Evolutionary conservation across 495 filamentous ascomycete species (phyloP).

Genomic region (Annulohypoxylon stygium): DNA sequence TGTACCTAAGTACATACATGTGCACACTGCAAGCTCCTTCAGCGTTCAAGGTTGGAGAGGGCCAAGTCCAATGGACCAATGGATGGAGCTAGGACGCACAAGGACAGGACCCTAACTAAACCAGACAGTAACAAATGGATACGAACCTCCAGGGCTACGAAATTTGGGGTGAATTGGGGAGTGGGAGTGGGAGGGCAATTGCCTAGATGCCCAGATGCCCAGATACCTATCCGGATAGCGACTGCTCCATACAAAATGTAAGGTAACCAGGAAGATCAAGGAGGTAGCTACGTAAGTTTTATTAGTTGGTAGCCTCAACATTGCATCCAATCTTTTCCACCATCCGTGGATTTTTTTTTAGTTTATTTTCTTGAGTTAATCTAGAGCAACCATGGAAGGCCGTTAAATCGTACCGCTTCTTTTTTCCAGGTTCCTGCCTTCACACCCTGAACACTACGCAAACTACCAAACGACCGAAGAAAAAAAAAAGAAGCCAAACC

Average conservation of each 20-base stretch:
- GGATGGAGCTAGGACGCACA: constrained; percentile 24
- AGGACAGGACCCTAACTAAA: neutral
- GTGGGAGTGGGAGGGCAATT: constrained; percentile 25
- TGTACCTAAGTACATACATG: constrained; percentile 14
- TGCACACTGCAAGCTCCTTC: neutral
- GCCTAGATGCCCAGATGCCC: neutral
- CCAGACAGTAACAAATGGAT: constrained; percentile 1
- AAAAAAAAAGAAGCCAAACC: neutral
- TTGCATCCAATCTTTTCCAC: constrained; percentile 1
- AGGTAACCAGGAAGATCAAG: constrained; percentile 19
- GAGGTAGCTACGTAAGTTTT: constrained; percentile 27
- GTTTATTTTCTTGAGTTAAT: constrained; percentile 8
- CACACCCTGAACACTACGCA: neutral
- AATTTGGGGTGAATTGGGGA: neutral
- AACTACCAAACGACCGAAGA: constrained; percentile 5
- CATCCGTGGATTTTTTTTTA: neutral
- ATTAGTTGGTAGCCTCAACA: constrained; percentile 23
- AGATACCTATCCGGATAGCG: constrained; percentile 36
- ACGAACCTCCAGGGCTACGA: constrained; percentile 23
- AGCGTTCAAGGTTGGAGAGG: neutral
- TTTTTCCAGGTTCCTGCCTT: constrained; percentile 1
- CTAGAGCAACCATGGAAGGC: constrained; percentile 14
- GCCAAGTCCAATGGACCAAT: constrained; percentile 9
- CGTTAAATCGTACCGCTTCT: constrained; percentile 24
- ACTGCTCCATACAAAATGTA: constrained; percentile 20